Evolutionary conservation across 495 filamentous ascomycete genomes (phyloP).

Genomic region (Xylaria grammica): DNA sequence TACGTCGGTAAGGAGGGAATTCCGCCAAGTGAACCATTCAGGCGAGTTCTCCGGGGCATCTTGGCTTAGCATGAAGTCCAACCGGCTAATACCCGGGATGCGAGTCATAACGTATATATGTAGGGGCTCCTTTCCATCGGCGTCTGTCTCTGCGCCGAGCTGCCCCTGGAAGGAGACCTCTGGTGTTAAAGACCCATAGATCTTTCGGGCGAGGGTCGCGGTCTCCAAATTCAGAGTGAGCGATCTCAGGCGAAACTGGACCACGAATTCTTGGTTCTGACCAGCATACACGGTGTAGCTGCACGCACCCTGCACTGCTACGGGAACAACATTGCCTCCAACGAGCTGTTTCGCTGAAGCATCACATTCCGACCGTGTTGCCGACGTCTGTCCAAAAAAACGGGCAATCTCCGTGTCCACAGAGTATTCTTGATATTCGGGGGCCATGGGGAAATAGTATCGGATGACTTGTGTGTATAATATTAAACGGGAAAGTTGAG

Average conservation of each 20-base stretch:
- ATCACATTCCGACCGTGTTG: constrained; percentile 44
- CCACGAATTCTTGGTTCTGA: constrained; percentile 42
- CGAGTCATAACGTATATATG: constrained; percentile 47
- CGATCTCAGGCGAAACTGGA: constrained; percentile 49
- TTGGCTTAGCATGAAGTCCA: constrained; percentile 44
- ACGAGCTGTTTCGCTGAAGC: constrained; percentile 37
- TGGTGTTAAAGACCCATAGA: constrained; percentile 42
- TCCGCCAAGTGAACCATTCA: constrained; percentile 17
- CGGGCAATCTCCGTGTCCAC: constrained; percentile 42
- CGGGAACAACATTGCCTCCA: constrained; percentile 41
- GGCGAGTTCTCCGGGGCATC: constrained; percentile 27
- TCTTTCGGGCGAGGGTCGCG: constrained; percentile 34
- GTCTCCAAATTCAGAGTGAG: constrained; percentile 39
- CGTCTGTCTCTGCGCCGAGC: constrained; percentile 39
- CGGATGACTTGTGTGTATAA: no score
- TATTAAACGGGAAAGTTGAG: no score
- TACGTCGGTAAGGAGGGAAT: constrained; percentile 12
- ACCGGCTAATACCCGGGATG: constrained; percentile 42
- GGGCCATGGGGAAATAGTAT: constrained; percentile 13
- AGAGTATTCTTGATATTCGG: constrained; percentile 37
- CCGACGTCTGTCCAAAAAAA: constrained; percentile 47
- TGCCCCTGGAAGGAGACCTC: constrained; percentile 41
- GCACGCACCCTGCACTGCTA: constrained; percentile 47
- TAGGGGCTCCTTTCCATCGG: constrained; percentile 38
- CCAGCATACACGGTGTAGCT: constrained; percentile 53